Evolutionary conservation across 2,329 filamentous ascomycete genomes (phyloP).

Genomic region (Aureobasidium sp.): DNA sequence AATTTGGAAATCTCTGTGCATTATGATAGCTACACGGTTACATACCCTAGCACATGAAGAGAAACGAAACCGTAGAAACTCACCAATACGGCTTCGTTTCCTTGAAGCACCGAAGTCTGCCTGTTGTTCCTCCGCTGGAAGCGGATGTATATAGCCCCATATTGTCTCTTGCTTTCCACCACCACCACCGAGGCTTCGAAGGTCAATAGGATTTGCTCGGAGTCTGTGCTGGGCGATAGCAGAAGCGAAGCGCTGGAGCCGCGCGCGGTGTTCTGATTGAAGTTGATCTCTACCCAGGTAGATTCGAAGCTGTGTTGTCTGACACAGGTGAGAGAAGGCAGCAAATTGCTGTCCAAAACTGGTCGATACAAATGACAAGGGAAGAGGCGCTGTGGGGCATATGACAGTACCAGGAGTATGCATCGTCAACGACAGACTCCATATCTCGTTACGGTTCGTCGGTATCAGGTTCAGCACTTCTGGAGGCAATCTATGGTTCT

Average conservation of each 20-base stretch:
- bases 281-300: background rate
- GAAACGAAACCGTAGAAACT: background rate
- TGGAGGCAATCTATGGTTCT: background rate
- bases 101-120: background rate
- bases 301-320: background rate
- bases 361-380: background rate
- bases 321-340: constrained; percentile 9
- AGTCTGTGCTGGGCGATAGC: background rate
- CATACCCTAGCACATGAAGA: background rate
- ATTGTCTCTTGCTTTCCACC: constrained; percentile 3
- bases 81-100: background rate
- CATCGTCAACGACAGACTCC: background rate
- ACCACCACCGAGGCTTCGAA: constrained; percentile 4
- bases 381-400: constrained; percentile 7
- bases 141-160: background rate
- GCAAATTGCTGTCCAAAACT: constrained; percentile 1
- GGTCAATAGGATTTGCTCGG: constrained; percentile 5
- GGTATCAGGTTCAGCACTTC: constrained; percentile 2
- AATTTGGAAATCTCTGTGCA: background rate
- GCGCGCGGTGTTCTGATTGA: background rate
- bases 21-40: background rate
- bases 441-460: background rate
- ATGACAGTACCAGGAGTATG: background rate
- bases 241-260: background rate
- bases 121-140: background rate